A percentile compares a stretch with the other conserved stretches of the same genome.
Evolutionary conservation across 306 rosid genomes (phyloP).

Genomic region (Hippophae gyantsensis): DNA sequence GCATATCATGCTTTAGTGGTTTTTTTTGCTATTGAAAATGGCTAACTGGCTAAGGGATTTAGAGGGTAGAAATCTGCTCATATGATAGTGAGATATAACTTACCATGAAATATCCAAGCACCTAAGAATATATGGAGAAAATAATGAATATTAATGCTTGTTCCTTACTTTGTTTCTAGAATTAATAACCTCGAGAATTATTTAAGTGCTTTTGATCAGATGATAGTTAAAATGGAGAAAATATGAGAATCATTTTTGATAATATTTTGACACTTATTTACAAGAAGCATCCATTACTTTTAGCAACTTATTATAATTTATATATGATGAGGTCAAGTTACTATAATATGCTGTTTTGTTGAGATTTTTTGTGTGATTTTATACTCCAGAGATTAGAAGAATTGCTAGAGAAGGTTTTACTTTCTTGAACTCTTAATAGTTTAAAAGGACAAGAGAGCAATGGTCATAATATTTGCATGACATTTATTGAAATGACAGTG

Average conservation of each 20-base stretch:
- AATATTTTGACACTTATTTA: too few species aligned
- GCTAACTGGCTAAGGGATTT: not conserved
- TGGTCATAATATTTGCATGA: constrained; percentile 44
- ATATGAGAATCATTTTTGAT: not conserved
- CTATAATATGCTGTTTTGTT: constrained; percentile 12
- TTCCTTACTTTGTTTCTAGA: not conserved
- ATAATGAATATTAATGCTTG: too few species aligned
- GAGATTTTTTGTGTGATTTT: constrained; percentile 11
- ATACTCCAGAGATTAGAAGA: constrained; percentile 65
- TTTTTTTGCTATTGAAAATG: not conserved
- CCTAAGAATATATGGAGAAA: not conserved
- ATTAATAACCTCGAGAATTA: not conserved
- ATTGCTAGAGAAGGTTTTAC: constrained; percentile 83
- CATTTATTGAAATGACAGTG: constrained; percentile 70
- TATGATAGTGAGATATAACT: too few species aligned
- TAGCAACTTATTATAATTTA: too few species aligned
- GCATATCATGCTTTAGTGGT: constrained; percentile 5
- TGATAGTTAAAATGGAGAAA: not conserved
- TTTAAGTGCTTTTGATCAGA: not conserved
- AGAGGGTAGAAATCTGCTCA: not conserved
- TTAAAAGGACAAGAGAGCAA: constrained; percentile 26
- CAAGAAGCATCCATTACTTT: not conserved
- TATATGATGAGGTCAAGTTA: not conserved
- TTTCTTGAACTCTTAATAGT: constrained; percentile 30
- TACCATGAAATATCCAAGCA: too few species aligned